Evolutionary conservation across 768 basidiomycete species (phyloP).

Genomic region (Xerocomus spinulosus): DNA sequence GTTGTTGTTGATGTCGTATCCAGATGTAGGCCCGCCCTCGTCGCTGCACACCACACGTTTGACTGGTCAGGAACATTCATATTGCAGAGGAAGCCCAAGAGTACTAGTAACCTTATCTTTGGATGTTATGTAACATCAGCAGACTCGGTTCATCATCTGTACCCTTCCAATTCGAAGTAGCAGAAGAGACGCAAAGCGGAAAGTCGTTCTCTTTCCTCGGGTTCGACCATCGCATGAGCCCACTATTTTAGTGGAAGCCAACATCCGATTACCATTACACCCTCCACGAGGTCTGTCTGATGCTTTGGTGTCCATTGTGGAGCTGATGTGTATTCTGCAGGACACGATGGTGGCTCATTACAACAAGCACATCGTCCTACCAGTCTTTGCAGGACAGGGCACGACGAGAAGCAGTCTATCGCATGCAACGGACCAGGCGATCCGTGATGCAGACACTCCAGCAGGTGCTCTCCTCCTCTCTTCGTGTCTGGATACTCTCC

Average conservation of each 20-base stretch:
- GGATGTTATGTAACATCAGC: constrained; percentile 22
- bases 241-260: constrained; percentile 16
- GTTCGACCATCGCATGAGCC: neutral
- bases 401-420: constrained; percentile 32
- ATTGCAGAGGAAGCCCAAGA: constrained; percentile 13
- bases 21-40: neutral
- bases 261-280: neutral
- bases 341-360: constrained; percentile 5
- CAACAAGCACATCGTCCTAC: constrained; percentile 31
- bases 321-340: neutral
- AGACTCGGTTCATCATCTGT: constrained; percentile 6
- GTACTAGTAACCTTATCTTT: constrained; percentile 25
- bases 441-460: constrained; percentile 39
- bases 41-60: constrained; percentile 9
- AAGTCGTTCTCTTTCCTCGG: constrained; percentile 17
- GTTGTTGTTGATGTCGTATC: neutral
- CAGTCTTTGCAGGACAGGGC: constrained; percentile 58
- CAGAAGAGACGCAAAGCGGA: constrained; percentile 19
- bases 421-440: constrained; percentile 35
- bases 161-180: constrained; percentile 14
- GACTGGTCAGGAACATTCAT: constrained; percentile 12
- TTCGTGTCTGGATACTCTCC: constrained; percentile 49
- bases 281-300: too few relatives aligned
- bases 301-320: too few relatives aligned
- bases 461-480: constrained; percentile 43